phyloP scores from a whole-genome alignment of 2,329 filamentous ascomycete species.

The Alternaria alternata region DNA sequence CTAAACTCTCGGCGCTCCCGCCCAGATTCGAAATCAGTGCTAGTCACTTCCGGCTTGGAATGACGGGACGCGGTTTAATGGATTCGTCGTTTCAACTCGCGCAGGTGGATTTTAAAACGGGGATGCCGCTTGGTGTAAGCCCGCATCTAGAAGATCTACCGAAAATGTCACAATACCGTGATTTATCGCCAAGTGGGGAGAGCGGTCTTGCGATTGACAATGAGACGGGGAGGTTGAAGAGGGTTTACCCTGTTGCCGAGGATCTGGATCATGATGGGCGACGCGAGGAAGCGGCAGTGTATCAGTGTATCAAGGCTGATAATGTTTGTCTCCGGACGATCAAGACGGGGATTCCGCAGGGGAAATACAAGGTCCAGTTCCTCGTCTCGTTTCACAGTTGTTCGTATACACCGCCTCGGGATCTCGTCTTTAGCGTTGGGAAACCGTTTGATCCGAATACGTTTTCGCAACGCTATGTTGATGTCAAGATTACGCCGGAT shows the following conservation, averaged over 20 bases:
- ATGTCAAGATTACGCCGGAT: conserved; percentile 51
- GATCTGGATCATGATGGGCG: conserved; percentile 49
- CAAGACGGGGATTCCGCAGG: conserved; percentile 50
- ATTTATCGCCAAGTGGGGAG: conserved; percentile 40
- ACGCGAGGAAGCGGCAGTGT: conserved; percentile 47
- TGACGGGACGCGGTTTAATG: conserved; percentile 40
- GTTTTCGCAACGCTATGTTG: conserved; percentile 46
- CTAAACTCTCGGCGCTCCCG: conserved; percentile 47
- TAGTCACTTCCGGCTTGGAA: conserved; percentile 44
- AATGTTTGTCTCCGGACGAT: conserved; percentile 48
- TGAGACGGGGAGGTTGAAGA: conserved; percentile 33
- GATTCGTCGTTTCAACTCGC: conserved; percentile 43
- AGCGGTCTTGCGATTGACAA: conserved; percentile 41
- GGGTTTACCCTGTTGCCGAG: conserved; percentile 46
- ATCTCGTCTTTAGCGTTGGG: conserved; percentile 50
- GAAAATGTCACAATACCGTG: conserved; percentile 33
- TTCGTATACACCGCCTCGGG: conserved; percentile 29
- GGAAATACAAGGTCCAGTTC: conserved; percentile 48
- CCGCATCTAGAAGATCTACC: conserved; percentile 33
- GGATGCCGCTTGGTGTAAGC: conserved; percentile 38
- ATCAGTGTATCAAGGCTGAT: conserved; percentile 42
- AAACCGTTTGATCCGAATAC: conserved; percentile 46
- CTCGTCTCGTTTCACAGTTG: conserved; percentile 43
- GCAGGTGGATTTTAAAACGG: conserved; percentile 51
- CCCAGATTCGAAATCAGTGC: conserved; percentile 48